A percentile compares a stretch with the other conserved stretches of the same genome.
Conservation (phyloP, 2,329 filamentous ascomycete species). For the Exophiala sp. region DNA sequence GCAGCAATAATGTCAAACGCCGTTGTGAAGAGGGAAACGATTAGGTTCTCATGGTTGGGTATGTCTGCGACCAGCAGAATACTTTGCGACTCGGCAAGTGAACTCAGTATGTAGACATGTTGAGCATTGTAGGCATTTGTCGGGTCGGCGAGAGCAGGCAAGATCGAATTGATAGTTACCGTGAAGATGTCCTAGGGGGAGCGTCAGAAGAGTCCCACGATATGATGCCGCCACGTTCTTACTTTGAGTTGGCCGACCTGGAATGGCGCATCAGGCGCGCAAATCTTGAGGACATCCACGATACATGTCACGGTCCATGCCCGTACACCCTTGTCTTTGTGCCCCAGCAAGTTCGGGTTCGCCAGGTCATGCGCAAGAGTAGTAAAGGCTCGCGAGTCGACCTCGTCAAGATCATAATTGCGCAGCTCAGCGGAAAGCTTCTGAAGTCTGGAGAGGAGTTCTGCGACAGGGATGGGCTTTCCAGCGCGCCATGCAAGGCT, state of each 20-base stretch:
- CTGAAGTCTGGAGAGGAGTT: conserved; percentile 75
- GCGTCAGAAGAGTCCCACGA: conserved; percentile 7
- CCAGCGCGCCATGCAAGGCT: conserved; percentile 86
- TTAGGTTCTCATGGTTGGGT: conserved; percentile 70
- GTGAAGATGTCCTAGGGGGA: conserved; percentile 75
- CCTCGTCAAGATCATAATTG: conserved; percentile 79
- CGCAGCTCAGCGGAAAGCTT: conserved; percentile 74
- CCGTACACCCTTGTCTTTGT: conserved; percentile 90
- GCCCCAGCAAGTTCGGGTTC: conserved; percentile 71
- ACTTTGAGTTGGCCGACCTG: conserved; percentile 86
- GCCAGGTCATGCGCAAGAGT: conserved; percentile 81
- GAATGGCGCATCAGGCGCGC: conserved; percentile 91
- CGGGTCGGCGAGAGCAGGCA: conserved; percentile 79
- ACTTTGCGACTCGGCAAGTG: conserved; percentile 87
- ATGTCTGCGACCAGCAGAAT: conserved; percentile 87
- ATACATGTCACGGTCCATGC: conserved; percentile 84
- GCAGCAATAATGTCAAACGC: conserved; percentile 90
- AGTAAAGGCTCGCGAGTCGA: conserved; percentile 73
- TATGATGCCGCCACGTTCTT: conserved; percentile 28
- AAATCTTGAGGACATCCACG: conserved; percentile 86
- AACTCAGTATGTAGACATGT: conserved; percentile 84
- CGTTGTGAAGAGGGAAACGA: conserved; percentile 73
- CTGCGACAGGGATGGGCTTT: conserved; percentile 76
- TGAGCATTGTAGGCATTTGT: conserved; percentile 86
- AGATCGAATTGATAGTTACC: conserved; percentile 73